Percentiles rank a stretch among this genome's conserved stretches.
These are phyloP conservation scores for bread wheat (Triticum aestivum) DNA, from an alignment of 176 grass and related monocot genomes.

Conservation along the genomic window IWGSC_CS_RefSeq_v2.1 NC_057808.1:521120773-521121272, in stretches of 20 bases:
- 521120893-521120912: not conserved
- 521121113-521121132: not conserved
- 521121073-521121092: not conserved
- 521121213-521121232: not conserved
- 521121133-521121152: not conserved
- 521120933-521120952: not conserved
- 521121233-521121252: not conserved
- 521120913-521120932: conserved; percentile 9
- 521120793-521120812: conserved; percentile 85
- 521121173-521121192: not conserved
- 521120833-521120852: conserved; percentile 66
- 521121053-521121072: not conserved
- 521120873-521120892: not conserved
- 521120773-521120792: conserved; percentile 76
- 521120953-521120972: not conserved
- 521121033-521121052: conserved; percentile 3
- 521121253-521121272: not conserved
- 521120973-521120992: not conserved
- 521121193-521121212: not conserved
- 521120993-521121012: not conserved
- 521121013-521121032: not conserved
- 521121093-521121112: not conserved
- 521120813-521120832: conserved; percentile 75
- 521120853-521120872: conserved; percentile 22
- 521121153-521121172: not conserved